These are phyloP conservation scores for Marchantia paleacea DNA, from an alignment of 225 moss, liverwort and hornwort species.

Conservation along the genomic window DNA sequence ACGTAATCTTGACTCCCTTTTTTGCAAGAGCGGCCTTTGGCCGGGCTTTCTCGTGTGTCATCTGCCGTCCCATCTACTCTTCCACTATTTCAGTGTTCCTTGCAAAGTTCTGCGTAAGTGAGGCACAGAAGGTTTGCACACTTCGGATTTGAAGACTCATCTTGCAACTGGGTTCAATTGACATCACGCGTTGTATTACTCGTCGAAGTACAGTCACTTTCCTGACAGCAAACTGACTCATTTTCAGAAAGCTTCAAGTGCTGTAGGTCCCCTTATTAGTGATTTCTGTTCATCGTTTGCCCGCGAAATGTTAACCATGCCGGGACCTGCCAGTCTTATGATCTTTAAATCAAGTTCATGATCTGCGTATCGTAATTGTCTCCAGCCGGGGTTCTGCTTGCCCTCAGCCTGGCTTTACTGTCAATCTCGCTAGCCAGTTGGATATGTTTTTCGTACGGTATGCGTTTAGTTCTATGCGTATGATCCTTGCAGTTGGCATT, in stretches of 20 bases:
- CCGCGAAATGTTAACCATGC: not conserved
- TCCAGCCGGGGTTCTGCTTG: not conserved
- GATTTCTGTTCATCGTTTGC: not conserved
- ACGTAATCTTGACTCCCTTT: not conserved
- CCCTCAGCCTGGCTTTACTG: not conserved
- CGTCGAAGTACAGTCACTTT: not conserved
- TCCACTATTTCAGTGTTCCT: not conserved
- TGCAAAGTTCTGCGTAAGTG: not conserved
- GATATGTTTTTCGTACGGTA: not conserved
- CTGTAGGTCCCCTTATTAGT: not conserved
- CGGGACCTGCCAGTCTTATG: not conserved
- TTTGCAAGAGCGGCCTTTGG: not conserved
- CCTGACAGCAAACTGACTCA: constrained; percentile 4
- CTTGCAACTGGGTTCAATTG: not conserved
- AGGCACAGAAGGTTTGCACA: not conserved
- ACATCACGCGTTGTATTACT: not conserved
- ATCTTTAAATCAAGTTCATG: not conserved
- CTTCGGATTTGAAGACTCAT: not conserved
- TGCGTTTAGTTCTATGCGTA: not conserved
- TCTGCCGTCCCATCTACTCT: not conserved
- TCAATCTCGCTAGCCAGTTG: not conserved
- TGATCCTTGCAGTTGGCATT: not conserved
- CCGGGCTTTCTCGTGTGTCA: not conserved
- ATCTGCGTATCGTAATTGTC: not conserved
- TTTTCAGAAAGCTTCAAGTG: not conserved